phyloP scores from a whole-genome alignment of 768 basidiomycete species.

The Russula sp. region DNA sequence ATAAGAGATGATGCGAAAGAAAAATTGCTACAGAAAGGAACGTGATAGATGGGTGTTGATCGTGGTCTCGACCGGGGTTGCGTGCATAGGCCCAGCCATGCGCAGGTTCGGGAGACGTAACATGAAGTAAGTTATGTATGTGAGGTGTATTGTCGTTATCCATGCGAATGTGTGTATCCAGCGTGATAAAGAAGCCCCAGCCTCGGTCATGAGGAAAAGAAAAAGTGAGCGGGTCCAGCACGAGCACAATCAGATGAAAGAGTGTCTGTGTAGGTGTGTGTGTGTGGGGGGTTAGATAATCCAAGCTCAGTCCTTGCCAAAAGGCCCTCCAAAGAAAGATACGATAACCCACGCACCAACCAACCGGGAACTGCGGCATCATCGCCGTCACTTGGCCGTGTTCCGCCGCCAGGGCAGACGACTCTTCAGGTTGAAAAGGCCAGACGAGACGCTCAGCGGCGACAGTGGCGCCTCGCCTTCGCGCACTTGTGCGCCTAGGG shows the following conservation, averaged over 20 bases:
- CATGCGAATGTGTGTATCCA: neutral
- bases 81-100: neutral
- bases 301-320: neutral
- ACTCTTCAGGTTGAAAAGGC: slow-evolving; percentile 6
- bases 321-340: neutral
- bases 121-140: neutral
- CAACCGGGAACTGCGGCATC: too few species aligned
- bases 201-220: slow-evolving; percentile 2
- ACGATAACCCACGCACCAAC: neutral
- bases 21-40: slow-evolving; percentile 3
- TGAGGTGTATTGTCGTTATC: neutral
- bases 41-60: neutral
- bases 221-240: neutral
- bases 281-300: neutral
- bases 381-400: slow-evolving; percentile 4
- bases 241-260: slow-evolving; percentile 4
- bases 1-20: neutral
- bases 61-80: slow-evolving; percentile 15
- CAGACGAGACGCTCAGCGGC: neutral
- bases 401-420: slow-evolving; percentile 20
- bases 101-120: slow-evolving; percentile 9
- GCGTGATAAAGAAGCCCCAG: slow-evolving; percentile 2
- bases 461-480: neutral
- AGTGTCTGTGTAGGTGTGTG: neutral
- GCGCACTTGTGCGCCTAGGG: neutral